Conservation (phyloP, 192 early-diverging fungal species). For the Cetraspora pellucida region DNA sequence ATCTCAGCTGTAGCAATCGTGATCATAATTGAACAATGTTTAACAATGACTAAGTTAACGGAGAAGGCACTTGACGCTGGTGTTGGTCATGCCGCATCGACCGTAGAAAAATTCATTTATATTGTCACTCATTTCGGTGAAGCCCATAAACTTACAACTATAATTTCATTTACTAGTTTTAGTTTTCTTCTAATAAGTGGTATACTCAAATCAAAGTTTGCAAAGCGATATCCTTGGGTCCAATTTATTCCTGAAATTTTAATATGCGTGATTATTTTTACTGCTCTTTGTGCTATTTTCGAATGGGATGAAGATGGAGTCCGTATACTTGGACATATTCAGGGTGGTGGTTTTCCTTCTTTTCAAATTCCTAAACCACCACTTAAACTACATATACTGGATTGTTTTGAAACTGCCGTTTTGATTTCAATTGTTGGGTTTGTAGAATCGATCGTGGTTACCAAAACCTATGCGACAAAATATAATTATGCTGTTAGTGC, state of each 20-base stretch:
- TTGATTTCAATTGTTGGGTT: conserved; percentile 96
- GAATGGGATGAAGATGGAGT: conserved; percentile 77
- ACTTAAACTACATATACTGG: conserved; percentile 60
- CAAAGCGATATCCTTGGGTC: conserved; percentile 57
- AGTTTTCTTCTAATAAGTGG: conserved; percentile 65
- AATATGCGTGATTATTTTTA: conserved; percentile 78
- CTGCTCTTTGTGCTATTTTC: conserved; percentile 61
- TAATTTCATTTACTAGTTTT: conserved; percentile 71
- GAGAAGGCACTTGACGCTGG: conserved; percentile 46
- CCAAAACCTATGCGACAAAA: conserved; percentile 88
- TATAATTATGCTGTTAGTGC: conserved; percentile 92
- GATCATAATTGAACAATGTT: conserved; percentile 86
- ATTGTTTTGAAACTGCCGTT: conserved; percentile 78
- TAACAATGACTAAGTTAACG: conserved; percentile 71
- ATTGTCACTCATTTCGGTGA: conserved; percentile 67
- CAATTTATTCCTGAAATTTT: conserved; percentile 91
- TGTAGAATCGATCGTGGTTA: conserved; percentile 94
- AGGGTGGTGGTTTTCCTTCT: conserved; percentile 61
- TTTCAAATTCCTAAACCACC: conserved; percentile 67
- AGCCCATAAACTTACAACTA: conserved; percentile 69
- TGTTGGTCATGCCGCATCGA: conserved; percentile 70
- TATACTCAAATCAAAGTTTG: conserved; percentile 56
- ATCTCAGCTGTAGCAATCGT: conserved; percentile 93
- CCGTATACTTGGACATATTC: conserved; percentile 75
- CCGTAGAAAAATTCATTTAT: conserved; percentile 74